Base-by-base conservation (phyloP, 2,329 filamentous ascomycete species). In the Talaromyces sp. region DNA sequence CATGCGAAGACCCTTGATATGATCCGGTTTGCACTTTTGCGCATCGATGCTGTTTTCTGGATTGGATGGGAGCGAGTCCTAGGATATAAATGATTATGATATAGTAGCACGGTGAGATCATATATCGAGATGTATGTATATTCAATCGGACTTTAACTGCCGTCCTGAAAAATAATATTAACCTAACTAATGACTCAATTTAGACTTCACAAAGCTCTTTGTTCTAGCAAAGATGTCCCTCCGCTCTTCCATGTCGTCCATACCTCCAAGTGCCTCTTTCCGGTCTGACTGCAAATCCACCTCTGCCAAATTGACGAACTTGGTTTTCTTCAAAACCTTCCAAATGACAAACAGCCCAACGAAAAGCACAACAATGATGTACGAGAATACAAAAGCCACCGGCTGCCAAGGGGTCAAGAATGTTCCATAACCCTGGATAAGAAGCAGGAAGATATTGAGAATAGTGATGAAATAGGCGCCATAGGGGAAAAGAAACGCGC, bases 321-420 rank as follows among this genome's bases (percentile, higher is more conserved):
- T 15, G 3, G 58, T 61, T 51, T 58, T 58, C 40, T 65, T 65
- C 27, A 54, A 17, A 13, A 65, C 11, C 15, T 65, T 65, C 58
- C 64, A 65, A 22, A 49, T 17, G 25, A 51, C 51, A 47, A 61
- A 65, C 2, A 65, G 29, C 38, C 27, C 38, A 17, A 58, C 36
- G n/a, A 65, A 65, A 22, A 65, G 34, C 51, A 65, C 64, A n/a
- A 65, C 40, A 40, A 65, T 65, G 40, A 65, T 62, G 34, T 65
- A 65, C 19, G 58, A 61, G 17, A 65, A 62, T 40, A 65, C 64
- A 62, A 65, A 65, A 25, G 58, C 51, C 1, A 65, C 58, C 5
- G 64, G 64, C 29, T 65, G 64, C 64, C 64, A 65, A 11, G 64
- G 64, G 1, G 64, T 65, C 25, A 65, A 10, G 7, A 65, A 29